Conservation (phyloP, 495 filamentous ascomycete species). For the Aspergillus nanangensis region DNA sequence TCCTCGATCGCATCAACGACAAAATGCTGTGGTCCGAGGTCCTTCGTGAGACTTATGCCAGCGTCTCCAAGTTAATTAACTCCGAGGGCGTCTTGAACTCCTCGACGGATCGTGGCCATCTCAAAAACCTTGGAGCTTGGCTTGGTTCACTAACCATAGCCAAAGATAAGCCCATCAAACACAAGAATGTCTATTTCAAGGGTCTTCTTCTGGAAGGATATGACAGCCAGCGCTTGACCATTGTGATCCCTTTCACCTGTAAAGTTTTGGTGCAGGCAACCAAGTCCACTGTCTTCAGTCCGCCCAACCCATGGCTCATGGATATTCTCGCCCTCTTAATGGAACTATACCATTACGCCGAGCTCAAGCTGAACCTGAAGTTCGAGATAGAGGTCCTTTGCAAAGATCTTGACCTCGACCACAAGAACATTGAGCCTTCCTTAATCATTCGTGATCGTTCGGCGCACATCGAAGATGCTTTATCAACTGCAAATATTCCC, state of each 20-base stretch:
- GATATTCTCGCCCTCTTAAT: conserved; percentile 83
- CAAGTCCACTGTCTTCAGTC: conserved; percentile 84
- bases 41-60: conserved; percentile 86
- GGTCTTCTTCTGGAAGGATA: conserved; percentile 89
- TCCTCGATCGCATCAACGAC: conserved; percentile 78
- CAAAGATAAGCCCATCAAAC: conserved; percentile 91
- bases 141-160: conserved; percentile 91
- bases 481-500: conserved; percentile 49
- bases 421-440: conserved; percentile 81
- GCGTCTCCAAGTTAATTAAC: conserved; percentile 80
- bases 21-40: conserved; percentile 80
- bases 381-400: conserved; percentile 98
- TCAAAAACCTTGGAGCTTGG: conserved; percentile 92
- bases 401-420: conserved; percentile 82
- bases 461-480: conserved; percentile 53
- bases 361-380: conserved; percentile 89
- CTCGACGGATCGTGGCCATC: conserved; percentile 72
- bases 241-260: conserved; percentile 95
- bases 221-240: conserved; percentile 80
- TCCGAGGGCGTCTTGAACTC: conserved; percentile 77
- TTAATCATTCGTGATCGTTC: conserved; percentile 72
- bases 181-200: conserved; percentile 95
- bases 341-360: conserved; percentile 88
- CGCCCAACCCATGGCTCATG: conserved; percentile 96
- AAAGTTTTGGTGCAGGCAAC: conserved; percentile 82